Evolutionary conservation across 2,329 filamentous ascomycete genomes (phyloP), one percentile per base, ranked within the genome.

Genomic region (Fusarium mexicanum): DNA sequence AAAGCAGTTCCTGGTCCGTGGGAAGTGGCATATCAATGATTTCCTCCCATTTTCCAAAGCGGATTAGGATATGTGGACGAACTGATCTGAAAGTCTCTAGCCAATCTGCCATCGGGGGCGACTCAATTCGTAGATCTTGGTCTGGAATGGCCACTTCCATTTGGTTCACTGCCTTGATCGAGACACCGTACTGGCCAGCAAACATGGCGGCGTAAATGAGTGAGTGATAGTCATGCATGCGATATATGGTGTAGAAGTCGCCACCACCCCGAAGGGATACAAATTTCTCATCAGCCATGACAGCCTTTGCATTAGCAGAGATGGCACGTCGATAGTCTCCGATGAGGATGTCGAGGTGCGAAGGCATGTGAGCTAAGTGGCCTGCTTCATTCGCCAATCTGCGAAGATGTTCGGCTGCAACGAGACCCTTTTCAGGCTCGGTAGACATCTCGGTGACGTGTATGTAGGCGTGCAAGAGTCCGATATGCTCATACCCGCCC

Each of bases 121-220:
- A 91, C 66, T 89, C 77, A 13, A 78, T 66, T 8, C 75, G 74
- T n/a, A 79, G 29, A 35, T 76, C 64, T 18, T 87, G 86, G 60
- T 91, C 89, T 0, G 92, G 88, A 5, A 94, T 81, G 0, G 89
- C 88, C 0, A 79, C 80, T 76, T 93, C 91, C 71, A 94, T 86
- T 47, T 85, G 83, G 1, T 79, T 73, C 1, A 88, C 87, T 0
- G 91, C 90, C 4, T 91, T 86, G 5, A 94, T 80, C 0, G 92
- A 90, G 14, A 90, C 85, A 24, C 83, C 78, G 2, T 85, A 91
- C 77, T 91, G 88, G 0, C 91, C 93, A 0, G 91, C 90, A 73
- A 94, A 92, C 92, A 95, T 93, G 51, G 92, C 92, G 4, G 91
- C 91, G 78, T 94, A 94, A 54, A 94, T 88, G 13, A 89, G 86